Evolutionary conservation across 2,329 filamentous ascomycete species (phyloP).

Genomic region (Phyllosticta paracitricarpa): DNA sequence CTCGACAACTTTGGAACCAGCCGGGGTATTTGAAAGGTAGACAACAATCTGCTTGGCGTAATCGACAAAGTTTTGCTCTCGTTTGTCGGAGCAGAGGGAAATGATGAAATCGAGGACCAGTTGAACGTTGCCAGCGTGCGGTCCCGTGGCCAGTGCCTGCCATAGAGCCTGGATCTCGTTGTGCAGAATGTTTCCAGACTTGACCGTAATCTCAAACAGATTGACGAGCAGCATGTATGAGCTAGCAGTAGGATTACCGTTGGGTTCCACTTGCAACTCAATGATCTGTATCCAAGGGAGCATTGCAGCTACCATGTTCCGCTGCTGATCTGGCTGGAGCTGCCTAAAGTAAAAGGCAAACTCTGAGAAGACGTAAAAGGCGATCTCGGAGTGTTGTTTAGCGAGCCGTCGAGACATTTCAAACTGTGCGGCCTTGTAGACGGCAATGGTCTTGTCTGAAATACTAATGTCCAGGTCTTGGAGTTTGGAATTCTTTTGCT

Average conservation of each 20-base stretch:
- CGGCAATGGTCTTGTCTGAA: constrained; percentile 94
- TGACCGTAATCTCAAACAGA: constrained; percentile 90
- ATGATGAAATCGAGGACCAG: constrained; percentile 96
- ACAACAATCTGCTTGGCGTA: constrained; percentile 98
- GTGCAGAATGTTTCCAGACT: constrained; percentile 75
- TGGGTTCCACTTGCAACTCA: constrained; percentile 83
- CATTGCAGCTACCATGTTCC: constrained; percentile 89
- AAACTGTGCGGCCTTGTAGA: constrained; percentile 95
- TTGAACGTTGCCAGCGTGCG: constrained; percentile 86
- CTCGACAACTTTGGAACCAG: constrained; percentile 86
- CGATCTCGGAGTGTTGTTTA: constrained; percentile 77
- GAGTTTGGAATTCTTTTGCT: constrained; percentile 77
- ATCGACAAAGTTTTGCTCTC: constrained; percentile 96
- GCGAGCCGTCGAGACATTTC: constrained; percentile 88
- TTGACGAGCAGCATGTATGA: constrained; percentile 95
- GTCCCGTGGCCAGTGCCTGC: constrained; percentile 90
- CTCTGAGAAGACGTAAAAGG: constrained; percentile 91
- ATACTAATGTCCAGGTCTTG: constrained; percentile 98
- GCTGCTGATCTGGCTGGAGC: constrained; percentile 69
- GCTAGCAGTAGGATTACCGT: constrained; percentile 77
- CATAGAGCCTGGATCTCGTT: constrained; percentile 96
- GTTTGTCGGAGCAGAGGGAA: constrained; percentile 78
- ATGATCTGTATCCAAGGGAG: constrained; percentile 94
- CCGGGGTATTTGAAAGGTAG: constrained; percentile 76
- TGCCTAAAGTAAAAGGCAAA: constrained; percentile 91